A percentile compares a stretch with the other conserved stretches of the same genome.
Conservation (phyloP, 139 green algal genomes). For the Diplosphaera chodatii region DNA sequence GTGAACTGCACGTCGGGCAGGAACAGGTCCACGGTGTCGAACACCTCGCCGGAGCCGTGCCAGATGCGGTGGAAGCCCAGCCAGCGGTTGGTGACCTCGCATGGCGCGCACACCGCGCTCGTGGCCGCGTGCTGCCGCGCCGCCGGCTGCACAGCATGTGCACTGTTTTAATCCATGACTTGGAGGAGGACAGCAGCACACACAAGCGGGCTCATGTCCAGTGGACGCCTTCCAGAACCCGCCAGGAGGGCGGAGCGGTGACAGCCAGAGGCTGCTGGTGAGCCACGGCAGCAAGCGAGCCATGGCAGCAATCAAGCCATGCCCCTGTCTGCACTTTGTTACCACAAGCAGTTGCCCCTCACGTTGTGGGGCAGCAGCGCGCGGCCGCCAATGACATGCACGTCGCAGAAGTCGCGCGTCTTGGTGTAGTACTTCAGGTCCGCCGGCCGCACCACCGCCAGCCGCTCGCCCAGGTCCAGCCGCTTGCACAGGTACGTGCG, state of each 20-base stretch:
- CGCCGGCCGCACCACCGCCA: constrained; percentile 64
- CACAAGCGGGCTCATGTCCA: too few species aligned
- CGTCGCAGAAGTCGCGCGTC: constrained; percentile 34
- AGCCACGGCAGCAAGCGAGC: too few species aligned
- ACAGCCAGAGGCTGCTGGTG: too few species aligned
- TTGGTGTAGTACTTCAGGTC: constrained; percentile 91
- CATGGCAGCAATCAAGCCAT: too few species aligned
- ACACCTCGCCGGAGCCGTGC: constrained; percentile 50
- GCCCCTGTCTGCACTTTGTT: too few species aligned
- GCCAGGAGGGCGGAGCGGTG: too few species aligned
- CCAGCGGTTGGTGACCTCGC: constrained; percentile 63
- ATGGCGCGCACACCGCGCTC: constrained; percentile 34
- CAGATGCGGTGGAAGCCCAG: constrained; percentile 77
- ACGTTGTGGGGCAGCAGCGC: constrained; percentile 32
- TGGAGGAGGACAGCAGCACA: too few species aligned
- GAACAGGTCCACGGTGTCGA: constrained; percentile 88
- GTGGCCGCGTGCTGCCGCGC: constrained; percentile 2
- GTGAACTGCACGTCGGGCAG: constrained; percentile 75
- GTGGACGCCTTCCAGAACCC: too few species aligned
- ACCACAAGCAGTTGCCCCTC: neutral
- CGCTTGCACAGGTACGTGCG: constrained; percentile 78
- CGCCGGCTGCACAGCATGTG: neutral
- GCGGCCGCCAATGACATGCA: constrained; percentile 60
- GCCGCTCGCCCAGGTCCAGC: constrained; percentile 62
- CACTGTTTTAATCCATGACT: too few species aligned